phyloP scores from a whole-genome alignment of 495 filamentous ascomycete species.

The Trichoderma asperelloides region DNA sequence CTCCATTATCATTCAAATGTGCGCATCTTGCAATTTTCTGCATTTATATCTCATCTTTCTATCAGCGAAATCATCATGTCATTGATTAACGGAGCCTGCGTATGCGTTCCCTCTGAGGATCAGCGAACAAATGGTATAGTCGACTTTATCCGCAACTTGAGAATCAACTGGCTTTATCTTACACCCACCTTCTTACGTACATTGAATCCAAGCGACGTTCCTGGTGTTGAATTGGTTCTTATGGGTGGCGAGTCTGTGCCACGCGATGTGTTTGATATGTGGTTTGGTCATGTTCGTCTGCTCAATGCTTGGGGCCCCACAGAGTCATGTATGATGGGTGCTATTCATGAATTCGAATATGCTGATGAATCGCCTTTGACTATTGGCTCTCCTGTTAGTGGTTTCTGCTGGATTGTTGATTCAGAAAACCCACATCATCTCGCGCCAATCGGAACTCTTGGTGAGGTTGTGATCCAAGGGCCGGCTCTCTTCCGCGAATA shows the following conservation, averaged over 20 bases:
- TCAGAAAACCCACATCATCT: constrained; percentile 37
- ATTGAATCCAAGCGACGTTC: neutral
- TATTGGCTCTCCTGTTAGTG: constrained; percentile 35
- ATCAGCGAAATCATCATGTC: constrained; percentile 60
- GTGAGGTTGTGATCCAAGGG: constrained; percentile 39
- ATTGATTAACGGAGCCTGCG: constrained; percentile 47
- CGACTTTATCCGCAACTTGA: neutral
- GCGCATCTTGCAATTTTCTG: constrained; percentile 56
- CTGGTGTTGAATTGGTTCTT: neutral
- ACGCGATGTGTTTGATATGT: neutral
- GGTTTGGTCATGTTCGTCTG: constrained; percentile 16
- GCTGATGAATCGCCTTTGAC: constrained; percentile 23
- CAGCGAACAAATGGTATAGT: neutral
- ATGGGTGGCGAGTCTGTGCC: neutral
- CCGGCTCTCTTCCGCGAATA: constrained; percentile 30
- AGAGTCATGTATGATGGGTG: neutral
- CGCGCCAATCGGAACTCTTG: constrained; percentile 36
- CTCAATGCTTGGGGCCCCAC: constrained; percentile 11
- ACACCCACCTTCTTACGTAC: constrained; percentile 4
- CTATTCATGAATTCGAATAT: neutral
- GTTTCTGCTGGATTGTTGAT: constrained; percentile 37
- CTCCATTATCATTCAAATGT: constrained; percentile 29
- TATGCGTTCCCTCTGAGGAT: constrained; percentile 44
- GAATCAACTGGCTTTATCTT: constrained; percentile 2
- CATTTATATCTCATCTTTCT: constrained; percentile 60